Evolutionary conservation across 495 filamentous ascomycete genomes (phyloP).

Genomic region (Podospora anserina): DNA sequence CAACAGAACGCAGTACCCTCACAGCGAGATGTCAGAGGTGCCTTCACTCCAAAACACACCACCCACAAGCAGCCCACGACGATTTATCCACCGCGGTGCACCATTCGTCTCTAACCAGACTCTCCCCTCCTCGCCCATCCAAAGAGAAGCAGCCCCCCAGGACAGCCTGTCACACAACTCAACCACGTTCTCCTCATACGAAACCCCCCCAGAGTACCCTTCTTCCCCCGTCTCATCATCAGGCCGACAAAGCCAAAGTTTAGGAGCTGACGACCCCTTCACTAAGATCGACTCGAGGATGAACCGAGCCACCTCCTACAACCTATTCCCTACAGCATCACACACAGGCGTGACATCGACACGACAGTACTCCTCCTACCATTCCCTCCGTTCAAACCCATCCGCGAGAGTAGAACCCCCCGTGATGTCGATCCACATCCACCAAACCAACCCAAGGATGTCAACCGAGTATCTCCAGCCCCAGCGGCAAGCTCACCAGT

Average conservation of each 20-base stretch:
- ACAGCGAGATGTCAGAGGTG: background rate
- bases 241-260: background rate
- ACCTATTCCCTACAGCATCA: background rate
- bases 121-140: slow-evolving; percentile 27
- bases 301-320: background rate
- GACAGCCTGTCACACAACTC: slow-evolving; percentile 5
- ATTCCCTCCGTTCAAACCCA: background rate
- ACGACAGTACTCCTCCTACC: background rate
- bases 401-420: background rate
- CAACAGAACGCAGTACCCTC: background rate
- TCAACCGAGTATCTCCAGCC: background rate
- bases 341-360: background rate
- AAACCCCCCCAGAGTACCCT: slow-evolving; percentile 26
- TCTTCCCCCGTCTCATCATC: slow-evolving; percentile 20
- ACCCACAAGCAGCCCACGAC: background rate
- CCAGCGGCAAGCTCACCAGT: background rate
- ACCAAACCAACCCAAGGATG: background rate
- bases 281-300: background rate
- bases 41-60: background rate
- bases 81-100: slow-evolving; percentile 14
- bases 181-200: slow-evolving; percentile 15
- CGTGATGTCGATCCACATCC: background rate
- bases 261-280: background rate
- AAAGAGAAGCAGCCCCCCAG: background rate
- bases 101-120: slow-evolving; percentile 32